Base-by-base conservation (phyloP, 2,329 filamentous ascomycete species). In the Parastagonospora avenae region DNA sequence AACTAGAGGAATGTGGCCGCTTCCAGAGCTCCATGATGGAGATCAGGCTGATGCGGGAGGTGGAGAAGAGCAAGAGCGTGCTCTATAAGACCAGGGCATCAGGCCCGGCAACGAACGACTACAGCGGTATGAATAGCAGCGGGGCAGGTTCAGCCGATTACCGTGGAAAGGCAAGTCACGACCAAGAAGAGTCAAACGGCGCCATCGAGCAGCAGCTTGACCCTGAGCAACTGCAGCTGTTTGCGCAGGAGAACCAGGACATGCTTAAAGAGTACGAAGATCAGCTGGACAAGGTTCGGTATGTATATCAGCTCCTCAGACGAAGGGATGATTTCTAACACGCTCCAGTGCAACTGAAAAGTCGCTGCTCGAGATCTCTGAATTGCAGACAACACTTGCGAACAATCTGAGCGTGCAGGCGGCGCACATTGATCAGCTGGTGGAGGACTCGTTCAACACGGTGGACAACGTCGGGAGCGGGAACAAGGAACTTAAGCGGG, bases 201-300 rank as follows among this genome's bases (percentile, higher is more conserved):
- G 66, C 71, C 6, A 77, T 80, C 36, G 80, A 82, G 66, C 71
- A 85, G 36, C 83, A 86, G 55, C 78, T 97, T 54, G 91, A 89
- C 14, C 81, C 86, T 16, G 92, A 97, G 69, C 93, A 97, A 74
- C 79, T 94, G 45, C 93, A 97, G 72, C 84, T 96, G 70, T 97
- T 99, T 76, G 92, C 93, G 62, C 85, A 91, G 74, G 92, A 95
- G 69, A 97, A 97, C 70, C 87, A 92, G 73, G 87, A 91, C 57
- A 92, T 99, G 87, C 81, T 97, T 63, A 90, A 89, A 73, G 90
- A 96, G 74, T 96, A 95, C 74, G 91, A 97, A 74, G 91, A 89
- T 76, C 92, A 90, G n/a, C 79, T 97, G 71, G 89, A 92, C 73
- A 94, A 97, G 82, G 91, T 97, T 60, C 90, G 89, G 90, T 95